Conservation (phyloP, 2,329 filamentous ascomycete species). For the Trichoderma endophyticum region DNA sequence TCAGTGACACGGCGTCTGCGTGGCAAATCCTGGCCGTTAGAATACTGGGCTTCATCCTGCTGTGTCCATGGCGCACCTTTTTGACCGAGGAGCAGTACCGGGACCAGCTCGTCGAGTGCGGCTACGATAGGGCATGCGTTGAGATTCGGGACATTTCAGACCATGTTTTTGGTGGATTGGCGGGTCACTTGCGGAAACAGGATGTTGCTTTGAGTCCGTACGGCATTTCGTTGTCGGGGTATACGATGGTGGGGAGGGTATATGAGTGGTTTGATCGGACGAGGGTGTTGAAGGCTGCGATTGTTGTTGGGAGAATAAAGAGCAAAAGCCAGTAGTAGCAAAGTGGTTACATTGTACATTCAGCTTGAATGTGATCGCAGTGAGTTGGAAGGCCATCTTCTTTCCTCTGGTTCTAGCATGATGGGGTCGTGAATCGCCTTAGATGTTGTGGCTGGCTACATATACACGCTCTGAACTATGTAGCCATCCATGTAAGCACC, state of each 20-base stretch:
- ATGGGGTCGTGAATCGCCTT: background rate
- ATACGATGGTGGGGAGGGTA: slow-evolving; percentile 36
- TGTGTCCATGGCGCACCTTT: slow-evolving; percentile 49
- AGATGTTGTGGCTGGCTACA: background rate
- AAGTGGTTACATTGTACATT: background rate
- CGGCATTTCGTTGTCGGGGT: slow-evolving; percentile 36
- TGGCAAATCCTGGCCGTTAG: slow-evolving; percentile 36
- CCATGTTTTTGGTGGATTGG: slow-evolving; percentile 50
- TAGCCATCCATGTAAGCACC: background rate
- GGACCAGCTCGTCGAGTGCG: slow-evolving; percentile 42
- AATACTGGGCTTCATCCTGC: slow-evolving; percentile 44
- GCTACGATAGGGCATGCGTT: slow-evolving; percentile 44
- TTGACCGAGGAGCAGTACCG: slow-evolving; percentile 45
- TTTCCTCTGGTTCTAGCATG: too few relatives aligned
- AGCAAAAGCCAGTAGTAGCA: background rate
- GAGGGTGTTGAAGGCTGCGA: slow-evolving; percentile 33
- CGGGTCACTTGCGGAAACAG: slow-evolving; percentile 40
- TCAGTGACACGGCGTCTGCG: slow-evolving; percentile 31
- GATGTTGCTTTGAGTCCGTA: slow-evolving; percentile 33
- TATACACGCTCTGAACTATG: background rate
- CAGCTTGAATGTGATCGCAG: background rate
- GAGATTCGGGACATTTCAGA: slow-evolving; percentile 49
- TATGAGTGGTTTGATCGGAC: slow-evolving; percentile 39
- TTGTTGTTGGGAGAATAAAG: slow-evolving; percentile 32
- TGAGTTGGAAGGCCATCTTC: background rate